phyloP scores from a whole-genome alignment of 352 stramenopile species.

The Globisporangium cederbergense region DNA sequence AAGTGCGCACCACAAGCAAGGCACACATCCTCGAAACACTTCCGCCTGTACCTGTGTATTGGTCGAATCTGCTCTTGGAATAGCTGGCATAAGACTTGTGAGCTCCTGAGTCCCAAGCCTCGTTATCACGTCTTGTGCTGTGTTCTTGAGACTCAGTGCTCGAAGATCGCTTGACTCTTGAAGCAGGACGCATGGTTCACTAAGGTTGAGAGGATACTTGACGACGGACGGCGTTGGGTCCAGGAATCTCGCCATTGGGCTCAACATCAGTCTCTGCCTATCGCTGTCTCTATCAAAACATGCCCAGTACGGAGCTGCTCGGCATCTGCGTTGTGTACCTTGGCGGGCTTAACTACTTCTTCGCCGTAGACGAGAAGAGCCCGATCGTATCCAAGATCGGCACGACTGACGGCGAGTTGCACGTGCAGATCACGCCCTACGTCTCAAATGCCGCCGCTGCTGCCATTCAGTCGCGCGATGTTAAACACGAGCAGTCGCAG shows the following conservation, averaged over 20 bases:
- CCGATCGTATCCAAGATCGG: constrained; percentile 57
- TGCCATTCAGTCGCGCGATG: not conserved
- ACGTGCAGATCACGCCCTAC: constrained; percentile 43
- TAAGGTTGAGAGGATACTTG: not conserved
- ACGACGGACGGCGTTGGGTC: not conserved
- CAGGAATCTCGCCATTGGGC: not conserved
- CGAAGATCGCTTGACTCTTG: not conserved
- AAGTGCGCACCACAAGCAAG: not conserved
- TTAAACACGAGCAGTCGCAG: constrained; percentile 17
- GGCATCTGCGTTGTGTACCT: constrained; percentile 56
- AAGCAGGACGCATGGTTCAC: not conserved
- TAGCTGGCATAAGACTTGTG: not conserved
- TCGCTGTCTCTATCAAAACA: not conserved
- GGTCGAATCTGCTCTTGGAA: not conserved
- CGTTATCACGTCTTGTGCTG: not conserved
- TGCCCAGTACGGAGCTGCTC: constrained; percentile 23
- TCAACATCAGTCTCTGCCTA: not conserved
- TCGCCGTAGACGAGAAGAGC: constrained; percentile 35
- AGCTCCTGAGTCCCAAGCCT: not conserved
- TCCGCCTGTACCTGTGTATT: not conserved
- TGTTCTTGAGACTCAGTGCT: constrained; percentile 2
- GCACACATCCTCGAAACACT: not conserved
- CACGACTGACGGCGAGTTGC: constrained; percentile 30
- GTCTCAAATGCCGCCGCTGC: constrained; percentile 10
- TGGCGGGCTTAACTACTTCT: constrained; percentile 64